Evolutionary conservation across 2,329 filamentous ascomycete genomes (phyloP).

Genomic region (Ceratocystis destructans): DNA sequence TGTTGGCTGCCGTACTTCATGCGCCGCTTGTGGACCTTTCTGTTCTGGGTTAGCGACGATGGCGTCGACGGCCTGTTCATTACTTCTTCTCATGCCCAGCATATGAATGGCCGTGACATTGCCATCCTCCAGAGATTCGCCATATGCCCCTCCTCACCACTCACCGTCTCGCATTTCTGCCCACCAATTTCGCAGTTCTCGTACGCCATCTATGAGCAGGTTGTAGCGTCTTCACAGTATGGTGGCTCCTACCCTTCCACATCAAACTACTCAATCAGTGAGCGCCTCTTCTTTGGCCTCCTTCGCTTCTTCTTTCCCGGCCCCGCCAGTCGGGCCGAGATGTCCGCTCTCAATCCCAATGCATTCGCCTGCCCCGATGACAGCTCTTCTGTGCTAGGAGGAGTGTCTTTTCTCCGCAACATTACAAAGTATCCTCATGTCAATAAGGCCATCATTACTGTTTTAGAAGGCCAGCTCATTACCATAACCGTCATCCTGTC

Average conservation of each 20-base stretch:
- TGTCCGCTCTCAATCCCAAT: conserved; percentile 2
- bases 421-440: conserved; percentile 55
- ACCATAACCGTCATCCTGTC: conserved; percentile 81
- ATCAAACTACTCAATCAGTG: neutral
- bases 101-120: conserved; percentile 10
- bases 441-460: conserved; percentile 68
- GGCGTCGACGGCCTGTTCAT: conserved; percentile 33
- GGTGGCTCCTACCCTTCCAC: neutral
- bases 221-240: conserved; percentile 9
- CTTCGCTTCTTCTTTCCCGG: conserved; percentile 8
- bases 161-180: conserved; percentile 18
- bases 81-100: conserved; percentile 4
- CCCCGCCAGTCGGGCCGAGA: conserved; percentile 8
- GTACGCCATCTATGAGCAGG: conserved; percentile 12
- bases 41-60: conserved; percentile 90
- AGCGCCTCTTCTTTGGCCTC: conserved; percentile 10
- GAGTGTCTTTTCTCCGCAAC: conserved; percentile 43
- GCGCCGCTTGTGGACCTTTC: conserved; percentile 77
- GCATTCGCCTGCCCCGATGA: conserved; percentile 15
- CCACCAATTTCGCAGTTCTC: conserved; percentile 16
- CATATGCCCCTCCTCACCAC: conserved; percentile 25
- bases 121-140: conserved; percentile 17
- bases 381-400: conserved; percentile 39
- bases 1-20: conserved; percentile 80
- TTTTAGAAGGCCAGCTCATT: conserved; percentile 86